Evolutionary conservation across 768 basidiomycete species (phyloP), one percentile per base, ranked within the genome.

Genomic region (Postia placenta): DNA sequence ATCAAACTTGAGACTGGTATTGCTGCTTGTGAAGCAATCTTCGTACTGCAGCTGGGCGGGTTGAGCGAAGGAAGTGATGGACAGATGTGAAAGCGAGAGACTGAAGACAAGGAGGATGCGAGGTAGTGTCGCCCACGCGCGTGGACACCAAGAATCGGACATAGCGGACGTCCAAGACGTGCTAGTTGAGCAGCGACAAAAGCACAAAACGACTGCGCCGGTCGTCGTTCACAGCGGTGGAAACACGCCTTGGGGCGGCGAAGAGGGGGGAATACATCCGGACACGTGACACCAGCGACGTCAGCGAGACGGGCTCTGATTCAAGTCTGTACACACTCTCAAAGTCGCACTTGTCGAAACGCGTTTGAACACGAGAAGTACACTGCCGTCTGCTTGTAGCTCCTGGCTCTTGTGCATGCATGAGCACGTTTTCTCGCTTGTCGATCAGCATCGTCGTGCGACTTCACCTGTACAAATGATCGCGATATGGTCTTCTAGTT

Each of bases 1-100:
- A 26, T 78, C 70, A 66, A 90, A 73, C 62, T 83, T 85, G 64
- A 74, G 74, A 38, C 73, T 64, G 26, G 60, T 55, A 65, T 75
- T 74, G 22, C 48, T 46, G 49, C 74, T 73, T 22, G 69, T 62
- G 65, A 80, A 89, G 66, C 89, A 92, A 64, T 89, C 85, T n/a
- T 65, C 58, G 63, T 81, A 90, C 39, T 69, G 69, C 14, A 87
- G 65, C 0, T 74, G 73, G 22, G 83, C 80, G 2, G 86, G 85
- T 59, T 82, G 80, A 28, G 67, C 65, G 27, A 48, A 49, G 24
- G 58, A 52, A 7, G 49, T 35, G 41, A 52, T 40, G 17, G 58
- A 51, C 2, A 56, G 25, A 17, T 33, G 40, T 26, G 42, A 41
- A 17, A 57, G 30, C 12, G 49, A 58, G 48, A 60, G 49, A 37